These are phyloP conservation scores for Dryas alaskensis DNA, from an alignment of 306 rosid species.

Conservation along the genomic window DNA sequence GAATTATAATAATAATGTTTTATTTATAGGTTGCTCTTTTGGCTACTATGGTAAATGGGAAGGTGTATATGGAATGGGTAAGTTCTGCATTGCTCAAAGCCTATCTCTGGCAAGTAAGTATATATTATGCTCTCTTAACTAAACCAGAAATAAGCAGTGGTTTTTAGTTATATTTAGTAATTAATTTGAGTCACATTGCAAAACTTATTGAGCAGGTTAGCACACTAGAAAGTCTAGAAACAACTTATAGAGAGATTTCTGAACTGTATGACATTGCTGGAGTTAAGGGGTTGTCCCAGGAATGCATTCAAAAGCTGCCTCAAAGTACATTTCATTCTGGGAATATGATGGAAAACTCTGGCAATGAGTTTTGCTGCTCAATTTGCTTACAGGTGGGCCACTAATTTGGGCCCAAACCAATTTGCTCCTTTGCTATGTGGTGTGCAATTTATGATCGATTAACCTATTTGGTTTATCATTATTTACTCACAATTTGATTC, in stretches of 20 bases:
- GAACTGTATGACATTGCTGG: slow-evolving; percentile 28
- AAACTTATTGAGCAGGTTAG: slow-evolving; percentile 29
- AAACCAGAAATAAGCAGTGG: background rate
- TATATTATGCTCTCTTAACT: background rate
- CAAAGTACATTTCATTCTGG: slow-evolving; percentile 15
- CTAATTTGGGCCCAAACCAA: too few relatives aligned
- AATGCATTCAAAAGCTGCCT: slow-evolving; percentile 36
- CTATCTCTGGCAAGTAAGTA: slow-evolving; percentile 40
- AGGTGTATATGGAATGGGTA: slow-evolving; percentile 40
- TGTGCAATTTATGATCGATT: background rate
- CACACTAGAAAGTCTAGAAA: slow-evolving; percentile 15
- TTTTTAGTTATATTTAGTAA: background rate
- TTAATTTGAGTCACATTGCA: background rate
- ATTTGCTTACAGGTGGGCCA: slow-evolving; percentile 52
- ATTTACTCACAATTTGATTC: background rate
- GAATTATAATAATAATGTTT: background rate
- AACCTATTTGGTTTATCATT: background rate
- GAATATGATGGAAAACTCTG: background rate
- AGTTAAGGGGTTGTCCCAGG: slow-evolving; percentile 35
- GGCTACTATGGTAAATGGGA: slow-evolving; percentile 40
- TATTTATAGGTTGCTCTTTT: slow-evolving; percentile 36
- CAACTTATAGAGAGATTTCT: slow-evolving; percentile 31
- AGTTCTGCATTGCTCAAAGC: slow-evolving; percentile 33
- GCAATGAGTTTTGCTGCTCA: slow-evolving; percentile 38
- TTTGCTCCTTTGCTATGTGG: background rate